Evolutionary conservation across 495 filamentous ascomycete species (phyloP).

Genomic region (Bryoglossum gracile): DNA sequence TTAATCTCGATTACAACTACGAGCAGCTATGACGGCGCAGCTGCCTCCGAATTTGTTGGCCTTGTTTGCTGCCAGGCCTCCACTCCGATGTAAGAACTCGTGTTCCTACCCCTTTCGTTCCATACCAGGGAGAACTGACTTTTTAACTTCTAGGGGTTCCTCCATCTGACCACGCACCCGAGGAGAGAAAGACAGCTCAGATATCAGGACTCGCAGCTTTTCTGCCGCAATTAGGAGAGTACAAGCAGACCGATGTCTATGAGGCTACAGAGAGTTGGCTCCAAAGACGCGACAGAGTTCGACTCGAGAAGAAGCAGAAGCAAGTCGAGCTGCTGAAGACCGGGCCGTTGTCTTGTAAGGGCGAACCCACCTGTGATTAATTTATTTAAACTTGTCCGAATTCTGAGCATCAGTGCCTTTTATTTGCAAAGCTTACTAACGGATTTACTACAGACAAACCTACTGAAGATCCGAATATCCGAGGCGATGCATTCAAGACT

Average conservation of each 20-base stretch:
- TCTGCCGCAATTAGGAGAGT: conserved; percentile 59
- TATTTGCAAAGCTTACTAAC: conserved; percentile 13
- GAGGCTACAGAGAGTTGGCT: conserved; percentile 87
- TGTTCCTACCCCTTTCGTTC: too few species aligned
- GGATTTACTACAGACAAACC: conserved; percentile 50
- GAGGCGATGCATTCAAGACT: conserved; percentile 91
- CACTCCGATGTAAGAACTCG: conserved; percentile 67
- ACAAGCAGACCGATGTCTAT: conserved; percentile 66
- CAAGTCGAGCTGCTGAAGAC: conserved; percentile 58
- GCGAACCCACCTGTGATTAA: conserved; percentile 20
- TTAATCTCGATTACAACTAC: not conserved
- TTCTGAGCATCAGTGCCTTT: conserved; percentile 9
- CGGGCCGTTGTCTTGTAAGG: conserved; percentile 61
- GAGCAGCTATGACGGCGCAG: conserved; percentile 79
- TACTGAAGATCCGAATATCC: conserved; percentile 69
- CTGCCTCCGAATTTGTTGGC: conserved; percentile 86
- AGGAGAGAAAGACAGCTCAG: conserved; percentile 65
- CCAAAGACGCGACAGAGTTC: conserved; percentile 72
- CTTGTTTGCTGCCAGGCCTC: conserved; percentile 89
- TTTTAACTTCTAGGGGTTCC: conserved; percentile 47
- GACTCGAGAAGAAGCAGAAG: conserved; percentile 64
- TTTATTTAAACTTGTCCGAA: conserved; percentile 19
- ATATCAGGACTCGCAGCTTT: conserved; percentile 69
- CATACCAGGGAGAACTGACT: too few species aligned
- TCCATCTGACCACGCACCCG: conserved; percentile 73